phyloP scores from a whole-genome alignment of 176 grass and related monocot genomes.

The Cocos nucifera region DNA sequence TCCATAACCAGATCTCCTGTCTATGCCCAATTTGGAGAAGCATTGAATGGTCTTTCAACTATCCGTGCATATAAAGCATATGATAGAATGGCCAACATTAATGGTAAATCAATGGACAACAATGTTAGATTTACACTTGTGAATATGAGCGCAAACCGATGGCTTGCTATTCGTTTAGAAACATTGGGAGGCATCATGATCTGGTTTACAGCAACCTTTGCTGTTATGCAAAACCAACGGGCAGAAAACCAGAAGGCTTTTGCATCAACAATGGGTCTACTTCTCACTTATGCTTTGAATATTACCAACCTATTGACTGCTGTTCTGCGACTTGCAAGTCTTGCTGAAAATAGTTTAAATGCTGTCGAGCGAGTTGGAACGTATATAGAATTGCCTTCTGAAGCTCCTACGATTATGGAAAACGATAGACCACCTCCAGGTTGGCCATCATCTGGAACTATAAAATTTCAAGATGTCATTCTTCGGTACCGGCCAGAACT shows the following conservation, averaged over 20 bases:
- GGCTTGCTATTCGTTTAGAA: slow-evolving; percentile 95
- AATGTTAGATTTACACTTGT: slow-evolving; percentile 95
- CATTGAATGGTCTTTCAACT: slow-evolving; percentile 91
- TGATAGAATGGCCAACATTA: slow-evolving; percentile 91
- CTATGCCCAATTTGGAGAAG: slow-evolving; percentile 94
- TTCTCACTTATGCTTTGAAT: slow-evolving; percentile 90
- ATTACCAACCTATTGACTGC: slow-evolving; percentile 85
- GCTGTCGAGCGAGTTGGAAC: slow-evolving; percentile 87
- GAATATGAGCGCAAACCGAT: slow-evolving; percentile 85
- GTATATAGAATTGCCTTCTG: slow-evolving; percentile 82
- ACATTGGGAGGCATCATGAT: slow-evolving; percentile 97
- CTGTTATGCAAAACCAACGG: slow-evolving; percentile 95
- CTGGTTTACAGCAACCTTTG: slow-evolving; percentile 96
- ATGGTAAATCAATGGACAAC: slow-evolving; percentile 95
- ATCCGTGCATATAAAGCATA: slow-evolving; percentile 97
- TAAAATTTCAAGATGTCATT: slow-evolving; percentile 80
- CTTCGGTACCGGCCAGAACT: slow-evolving; percentile 93
- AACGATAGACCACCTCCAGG: slow-evolving; percentile 73
- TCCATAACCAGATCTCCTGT: slow-evolving; percentile 95
- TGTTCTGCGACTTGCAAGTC: slow-evolving; percentile 83
- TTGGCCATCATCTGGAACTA: slow-evolving; percentile 81
- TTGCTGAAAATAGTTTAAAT: slow-evolving; percentile 99
- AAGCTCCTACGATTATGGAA: slow-evolving; percentile 91
- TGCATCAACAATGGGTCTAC: slow-evolving; percentile 96
- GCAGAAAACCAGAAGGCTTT: slow-evolving; percentile 82